Evolutionary conservation across 2,329 filamentous ascomycete species (phyloP).

Genomic region (Setomelanomma holmii): DNA sequence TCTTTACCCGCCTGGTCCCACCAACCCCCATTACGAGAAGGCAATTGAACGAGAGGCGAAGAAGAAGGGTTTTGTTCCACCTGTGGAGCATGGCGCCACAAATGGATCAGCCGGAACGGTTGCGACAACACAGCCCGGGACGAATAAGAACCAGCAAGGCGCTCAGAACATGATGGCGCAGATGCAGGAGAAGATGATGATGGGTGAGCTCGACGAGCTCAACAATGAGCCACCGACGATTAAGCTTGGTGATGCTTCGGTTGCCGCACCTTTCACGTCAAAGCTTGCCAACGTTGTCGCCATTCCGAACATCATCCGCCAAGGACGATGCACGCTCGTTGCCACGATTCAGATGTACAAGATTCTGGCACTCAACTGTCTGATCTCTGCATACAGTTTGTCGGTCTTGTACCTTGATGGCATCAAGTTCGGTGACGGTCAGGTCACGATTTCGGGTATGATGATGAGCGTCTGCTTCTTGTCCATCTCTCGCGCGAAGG

Average conservation of each 20-base stretch:
- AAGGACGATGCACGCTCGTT: slow-evolving; percentile 95
- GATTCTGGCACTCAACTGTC: slow-evolving; percentile 95
- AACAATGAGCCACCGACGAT: slow-evolving; percentile 92
- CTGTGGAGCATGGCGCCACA: slow-evolving; percentile 51
- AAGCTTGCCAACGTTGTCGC: slow-evolving; percentile 97
- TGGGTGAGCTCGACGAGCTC: slow-evolving; percentile 74
- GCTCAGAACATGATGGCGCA: slow-evolving; percentile 85
- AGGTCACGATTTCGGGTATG: slow-evolving; percentile 99
- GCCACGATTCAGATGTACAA: slow-evolving; percentile 99
- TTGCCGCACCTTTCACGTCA: slow-evolving; percentile 95
- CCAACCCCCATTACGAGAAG: slow-evolving; percentile 92
- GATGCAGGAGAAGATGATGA: slow-evolving; percentile 80
- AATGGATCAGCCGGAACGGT: slow-evolving; percentile 57
- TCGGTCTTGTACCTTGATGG: slow-evolving; percentile 96
- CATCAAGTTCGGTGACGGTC: slow-evolving; percentile 98
- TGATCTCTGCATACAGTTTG: slow-evolving; percentile 97
- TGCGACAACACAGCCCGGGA: slow-evolving; percentile 66
- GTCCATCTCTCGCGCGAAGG: slow-evolving; percentile 94
- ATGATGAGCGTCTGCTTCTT: slow-evolving; percentile 99
- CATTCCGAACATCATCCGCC: slow-evolving; percentile 96
- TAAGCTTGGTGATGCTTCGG: slow-evolving; percentile 96
- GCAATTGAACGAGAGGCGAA: slow-evolving; percentile 86
- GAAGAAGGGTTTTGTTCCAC: slow-evolving; percentile 72
- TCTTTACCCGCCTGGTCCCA: slow-evolving; percentile 87
- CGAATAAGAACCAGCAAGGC: slow-evolving; percentile 85